A percentile compares a stretch with the other conserved stretches of the same genome.
These are phyloP conservation scores for Abortiporus biennis DNA, from an alignment of 1,284 basidiomycete genomes.

Conservation along the genomic window DNA sequence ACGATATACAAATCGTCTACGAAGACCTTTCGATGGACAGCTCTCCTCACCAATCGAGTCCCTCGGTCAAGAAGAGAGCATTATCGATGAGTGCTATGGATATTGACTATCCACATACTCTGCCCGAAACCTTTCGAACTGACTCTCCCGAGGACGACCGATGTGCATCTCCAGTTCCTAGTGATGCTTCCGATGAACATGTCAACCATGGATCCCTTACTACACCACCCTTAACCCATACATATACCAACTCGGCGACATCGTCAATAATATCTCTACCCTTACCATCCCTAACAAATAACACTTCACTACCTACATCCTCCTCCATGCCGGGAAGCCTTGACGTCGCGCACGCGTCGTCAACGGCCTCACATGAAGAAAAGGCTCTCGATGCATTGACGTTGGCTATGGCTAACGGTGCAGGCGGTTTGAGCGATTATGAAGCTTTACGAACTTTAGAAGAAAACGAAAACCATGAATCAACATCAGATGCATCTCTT, in stretches of 20 bases:
- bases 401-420: conserved; percentile 62
- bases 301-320: conserved; percentile 16
- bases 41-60: conserved; percentile 13
- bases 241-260: conserved; percentile 28
- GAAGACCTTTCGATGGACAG: conserved; percentile 24
- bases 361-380: conserved; percentile 37
- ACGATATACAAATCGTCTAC: conserved; percentile 51
- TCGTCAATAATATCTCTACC: conserved; percentile 29
- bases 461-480: conserved; percentile 25
- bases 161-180: conserved; percentile 22
- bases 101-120: conserved; percentile 19
- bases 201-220: conserved; percentile 10
- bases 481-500: conserved; percentile 37
- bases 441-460: conserved; percentile 41
- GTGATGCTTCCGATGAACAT: conserved; percentile 19
- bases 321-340: conserved; percentile 7
- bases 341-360: conserved; percentile 10
- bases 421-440: conserved; percentile 63
- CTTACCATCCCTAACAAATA: conserved; percentile 9
- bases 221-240: conserved; percentile 24
- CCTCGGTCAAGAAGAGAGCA: conserved; percentile 32
- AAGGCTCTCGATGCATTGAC: conserved; percentile 58
- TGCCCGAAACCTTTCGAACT: conserved; percentile 18
- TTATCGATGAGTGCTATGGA: conserved; percentile 37
- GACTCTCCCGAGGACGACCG: conserved; percentile 24